Conservation (phyloP, 805 yeast species). For the Candida hungchunana region DNA sequence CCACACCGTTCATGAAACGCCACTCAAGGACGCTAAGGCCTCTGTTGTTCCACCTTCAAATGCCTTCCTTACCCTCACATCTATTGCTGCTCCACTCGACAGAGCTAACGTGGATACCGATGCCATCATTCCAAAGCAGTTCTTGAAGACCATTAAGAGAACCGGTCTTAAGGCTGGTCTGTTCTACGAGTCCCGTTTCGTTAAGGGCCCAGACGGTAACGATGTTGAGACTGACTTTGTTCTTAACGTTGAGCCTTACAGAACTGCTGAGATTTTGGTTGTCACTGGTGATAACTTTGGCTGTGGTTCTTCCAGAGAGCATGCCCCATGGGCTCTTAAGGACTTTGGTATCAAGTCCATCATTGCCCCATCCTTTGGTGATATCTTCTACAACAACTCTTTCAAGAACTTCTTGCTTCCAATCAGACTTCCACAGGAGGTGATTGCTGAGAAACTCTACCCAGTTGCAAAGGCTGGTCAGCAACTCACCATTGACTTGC, state of each 20-base stretch:
- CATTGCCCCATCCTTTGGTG: slow-evolving; percentile 98
- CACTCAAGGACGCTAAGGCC: slow-evolving; percentile 29
- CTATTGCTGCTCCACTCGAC: slow-evolving; percentile 91
- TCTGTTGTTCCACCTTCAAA: slow-evolving; percentile 58
- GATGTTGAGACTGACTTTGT: slow-evolving; percentile 85
- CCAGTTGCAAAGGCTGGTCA: slow-evolving; percentile 76
- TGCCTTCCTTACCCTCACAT: slow-evolving; percentile 68
- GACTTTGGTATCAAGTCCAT: slow-evolving; percentile 96
- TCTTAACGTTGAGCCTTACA: slow-evolving; percentile 80
- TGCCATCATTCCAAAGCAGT: slow-evolving; percentile 98
- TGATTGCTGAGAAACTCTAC: slow-evolving; percentile 63
- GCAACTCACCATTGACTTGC: slow-evolving; percentile 74
- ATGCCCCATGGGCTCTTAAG: slow-evolving; percentile 98
- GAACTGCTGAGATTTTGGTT: slow-evolving; percentile 73
- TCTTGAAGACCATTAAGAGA: slow-evolving; percentile 94
- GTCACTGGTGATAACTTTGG: slow-evolving; percentile 98
- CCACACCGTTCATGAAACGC: slow-evolving; percentile 36
- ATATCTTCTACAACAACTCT: slow-evolving; percentile 95
- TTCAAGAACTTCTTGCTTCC: slow-evolving; percentile 95
- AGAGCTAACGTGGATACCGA: slow-evolving; percentile 97
- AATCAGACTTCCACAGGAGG: slow-evolving; percentile 79
- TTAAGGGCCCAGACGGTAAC: slow-evolving; percentile 62
- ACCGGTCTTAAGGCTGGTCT: slow-evolving; percentile 88
- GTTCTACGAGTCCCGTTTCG: slow-evolving; percentile 86
- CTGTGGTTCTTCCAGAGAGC: slow-evolving; percentile 98